Evolutionary conservation across 2,329 filamentous ascomycete genomes (phyloP).

Genomic region (Lachnellula suecica): DNA sequence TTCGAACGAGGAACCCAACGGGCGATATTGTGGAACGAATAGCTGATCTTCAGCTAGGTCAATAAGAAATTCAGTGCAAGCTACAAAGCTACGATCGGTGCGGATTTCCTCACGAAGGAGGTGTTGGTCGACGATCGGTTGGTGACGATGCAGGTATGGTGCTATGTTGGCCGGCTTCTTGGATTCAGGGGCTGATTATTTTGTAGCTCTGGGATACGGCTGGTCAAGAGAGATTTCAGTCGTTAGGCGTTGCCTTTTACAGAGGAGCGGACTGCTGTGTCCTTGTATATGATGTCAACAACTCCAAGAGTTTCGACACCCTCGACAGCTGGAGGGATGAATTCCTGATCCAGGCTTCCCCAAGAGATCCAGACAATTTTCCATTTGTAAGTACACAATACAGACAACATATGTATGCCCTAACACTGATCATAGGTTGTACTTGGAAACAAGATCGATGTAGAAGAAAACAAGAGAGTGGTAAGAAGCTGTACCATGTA

Average conservation of each 20-base stretch:
- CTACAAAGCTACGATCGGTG: conserved; percentile 99
- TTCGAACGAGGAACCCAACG: not conserved
- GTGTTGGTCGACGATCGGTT: conserved; percentile 95
- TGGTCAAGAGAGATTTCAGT: conserved; percentile 96
- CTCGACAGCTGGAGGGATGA: conserved; percentile 98
- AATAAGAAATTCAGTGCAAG: conserved; percentile 99
- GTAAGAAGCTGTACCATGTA: conserved; percentile 45
- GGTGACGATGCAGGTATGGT: conserved; percentile 90
- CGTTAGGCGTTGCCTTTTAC: conserved; percentile 95
- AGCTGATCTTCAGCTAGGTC: conserved; percentile 59
- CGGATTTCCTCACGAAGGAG: conserved; percentile 97
- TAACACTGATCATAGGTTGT: conserved; percentile 63
- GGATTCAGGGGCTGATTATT: conserved; percentile 37
- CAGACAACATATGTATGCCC: conserved; percentile 3
- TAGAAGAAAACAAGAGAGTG: conserved; percentile 96
- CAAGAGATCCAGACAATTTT: conserved; percentile 94
- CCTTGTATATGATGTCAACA: conserved; percentile 97
- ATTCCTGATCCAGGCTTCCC: conserved; percentile 95
- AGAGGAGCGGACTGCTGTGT: conserved; percentile 97
- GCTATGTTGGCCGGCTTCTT: not conserved
- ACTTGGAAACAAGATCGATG: conserved; percentile 97
- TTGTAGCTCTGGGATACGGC: conserved; percentile 93
- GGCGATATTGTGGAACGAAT: not conserved
- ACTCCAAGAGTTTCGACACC: conserved; percentile 97
- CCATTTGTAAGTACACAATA: conserved; percentile 75